phyloP scores from a whole-genome alignment of 371 early-diverging fungal species.

The Mortierella sp. region DNA sequence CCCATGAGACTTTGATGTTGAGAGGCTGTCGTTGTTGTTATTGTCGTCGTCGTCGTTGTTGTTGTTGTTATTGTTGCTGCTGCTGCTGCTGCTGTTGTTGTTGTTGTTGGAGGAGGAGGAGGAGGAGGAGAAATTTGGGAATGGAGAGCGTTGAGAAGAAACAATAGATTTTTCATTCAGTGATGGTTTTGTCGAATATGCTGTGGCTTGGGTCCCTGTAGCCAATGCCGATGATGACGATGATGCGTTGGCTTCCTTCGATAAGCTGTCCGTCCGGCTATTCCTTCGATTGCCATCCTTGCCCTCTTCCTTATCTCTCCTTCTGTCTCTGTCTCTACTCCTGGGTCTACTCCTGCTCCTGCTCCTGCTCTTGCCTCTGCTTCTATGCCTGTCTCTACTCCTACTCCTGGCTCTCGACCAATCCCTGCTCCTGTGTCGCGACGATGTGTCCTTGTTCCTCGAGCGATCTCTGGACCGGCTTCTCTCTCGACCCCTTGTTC shows the following conservation, averaged over 20 bases:
- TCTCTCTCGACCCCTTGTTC: neutral
- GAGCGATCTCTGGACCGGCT: slow-evolving; percentile 10
- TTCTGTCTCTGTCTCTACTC: neutral
- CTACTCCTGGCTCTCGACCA: neutral
- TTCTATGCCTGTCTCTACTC: neutral
- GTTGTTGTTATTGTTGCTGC: neutral
- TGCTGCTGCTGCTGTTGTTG: too few species aligned
- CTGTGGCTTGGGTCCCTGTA: too few species aligned
- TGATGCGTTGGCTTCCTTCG: neutral
- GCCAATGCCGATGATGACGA: neutral
- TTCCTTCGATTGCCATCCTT: neutral
- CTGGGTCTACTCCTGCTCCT: neutral
- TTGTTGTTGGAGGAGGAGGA: too few species aligned
- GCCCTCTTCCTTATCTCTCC: neutral
- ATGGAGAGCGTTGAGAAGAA: too few species aligned
- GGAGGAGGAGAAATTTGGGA: too few species aligned
- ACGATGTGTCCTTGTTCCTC: neutral
- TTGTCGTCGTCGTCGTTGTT: neutral
- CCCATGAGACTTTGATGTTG: neutral
- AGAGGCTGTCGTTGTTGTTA: neutral
- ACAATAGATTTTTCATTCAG: too few species aligned
- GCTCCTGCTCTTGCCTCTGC: neutral
- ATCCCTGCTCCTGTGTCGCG: neutral
- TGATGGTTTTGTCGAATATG: too few species aligned
- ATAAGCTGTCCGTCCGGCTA: neutral